Base-by-base conservation (phyloP, 2,329 filamentous ascomycete species). In the Nigrospora sphaerica region DNA sequence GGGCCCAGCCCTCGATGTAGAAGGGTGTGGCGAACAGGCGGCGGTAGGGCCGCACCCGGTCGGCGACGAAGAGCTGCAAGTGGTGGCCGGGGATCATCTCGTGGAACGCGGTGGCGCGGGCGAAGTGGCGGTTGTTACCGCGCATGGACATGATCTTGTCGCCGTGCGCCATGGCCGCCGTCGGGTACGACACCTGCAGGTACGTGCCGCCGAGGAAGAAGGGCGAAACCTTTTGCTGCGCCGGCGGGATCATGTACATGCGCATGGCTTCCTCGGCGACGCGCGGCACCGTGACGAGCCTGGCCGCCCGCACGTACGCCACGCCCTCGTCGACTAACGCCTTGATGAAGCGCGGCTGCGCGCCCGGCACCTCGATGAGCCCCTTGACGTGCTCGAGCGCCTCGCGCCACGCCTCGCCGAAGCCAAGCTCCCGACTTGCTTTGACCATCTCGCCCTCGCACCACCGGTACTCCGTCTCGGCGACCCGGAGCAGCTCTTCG, bases 81-180 rank as follows among this genome's bases (percentile, higher is more conserved):
- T 77, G 69, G 50, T 81, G 77, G 1, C 78, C 78, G 0, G 78
- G 78, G 13, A 82, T 75, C 59, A 81, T 72, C 58, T 82, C 78
- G 56, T 82, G 78, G 54, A 82, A 81, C 2, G 78, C 78, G 0
- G 77, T 81, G 6, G 77, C 75, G 2, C 74, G 71, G 5, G 75
- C 66, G 58, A 81, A 79, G 54, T 78, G 74, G 1, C 68, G 67
- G 53, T 78, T 80, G 60, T 82, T 82, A 12, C 77, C 75, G 16
- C 77, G 71, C 69, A 81, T 74, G 45, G 73, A 72, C 78, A 81
- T 81, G 52, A 75, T 56, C 59, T 82, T 83, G 32, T 72, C 66
- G 16, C 67, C 69, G 51, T 81, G 75, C 5, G 61, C 52, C 75
- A 80, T 80, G 28, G 62, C 65, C 1, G 65, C 59, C 4, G 72